Conservation (phyloP, 768 basidiomycete species). For the Agrocybe praecox region DNA sequence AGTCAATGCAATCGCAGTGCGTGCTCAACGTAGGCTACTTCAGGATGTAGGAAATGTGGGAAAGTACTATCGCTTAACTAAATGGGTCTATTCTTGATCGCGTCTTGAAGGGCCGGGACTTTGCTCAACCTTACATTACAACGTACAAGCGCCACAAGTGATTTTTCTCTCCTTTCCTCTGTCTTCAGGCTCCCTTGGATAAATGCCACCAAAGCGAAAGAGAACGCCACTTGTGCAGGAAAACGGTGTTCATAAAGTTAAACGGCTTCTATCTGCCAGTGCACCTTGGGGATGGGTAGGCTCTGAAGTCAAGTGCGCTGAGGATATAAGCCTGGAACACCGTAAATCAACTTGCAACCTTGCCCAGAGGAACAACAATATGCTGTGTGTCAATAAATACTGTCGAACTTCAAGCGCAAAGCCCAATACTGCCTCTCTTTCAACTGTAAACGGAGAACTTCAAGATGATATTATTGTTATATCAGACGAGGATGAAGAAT, state of each 20-base stretch:
- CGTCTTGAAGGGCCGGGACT: no score
- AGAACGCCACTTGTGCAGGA: slow-evolving; percentile 45
- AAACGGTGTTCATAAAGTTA: slow-evolving; percentile 63
- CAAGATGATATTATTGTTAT: slow-evolving; percentile 70
- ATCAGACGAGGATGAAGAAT: slow-evolving; percentile 63
- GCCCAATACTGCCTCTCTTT: slow-evolving; percentile 5
- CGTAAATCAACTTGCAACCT: slow-evolving; percentile 70
- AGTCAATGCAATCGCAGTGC: no score
- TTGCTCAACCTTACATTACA: no score
- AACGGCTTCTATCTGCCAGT: slow-evolving; percentile 49
- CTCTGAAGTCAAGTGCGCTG: slow-evolving; percentile 55
- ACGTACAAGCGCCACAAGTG: no score
- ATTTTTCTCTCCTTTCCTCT: neutral
- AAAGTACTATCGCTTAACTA: no score
- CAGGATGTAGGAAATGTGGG: no score
- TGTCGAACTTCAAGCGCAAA: slow-evolving; percentile 7
- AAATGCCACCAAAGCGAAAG: slow-evolving; percentile 64
- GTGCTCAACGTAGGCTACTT: no score
- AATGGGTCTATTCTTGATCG: no score
- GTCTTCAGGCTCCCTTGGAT: slow-evolving; percentile 9
- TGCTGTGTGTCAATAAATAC: slow-evolving; percentile 64
- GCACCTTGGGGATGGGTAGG: slow-evolving; percentile 85
- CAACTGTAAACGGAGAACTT: slow-evolving; percentile 40
- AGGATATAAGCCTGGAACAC: slow-evolving; percentile 70
- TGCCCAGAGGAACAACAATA: slow-evolving; percentile 46